These are phyloP conservation scores for Pseudogymnoascus sp. DNA, from an alignment of 2,329 filamentous ascomycete genomes.

Conservation along the genomic window DNA sequence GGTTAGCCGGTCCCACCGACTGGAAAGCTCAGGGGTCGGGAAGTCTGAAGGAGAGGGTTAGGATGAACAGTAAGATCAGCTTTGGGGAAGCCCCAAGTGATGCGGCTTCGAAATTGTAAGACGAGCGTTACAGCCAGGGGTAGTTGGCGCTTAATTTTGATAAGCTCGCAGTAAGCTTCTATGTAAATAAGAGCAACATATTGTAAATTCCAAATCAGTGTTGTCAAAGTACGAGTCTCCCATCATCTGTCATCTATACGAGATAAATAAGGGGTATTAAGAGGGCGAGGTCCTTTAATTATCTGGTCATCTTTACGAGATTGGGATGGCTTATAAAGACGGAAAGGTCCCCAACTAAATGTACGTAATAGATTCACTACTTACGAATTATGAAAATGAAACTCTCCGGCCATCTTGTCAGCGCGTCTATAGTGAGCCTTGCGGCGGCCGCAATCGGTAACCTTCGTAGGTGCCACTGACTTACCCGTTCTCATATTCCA, in stretches of 20 bases:
- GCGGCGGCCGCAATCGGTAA: background rate
- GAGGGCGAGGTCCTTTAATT: background rate
- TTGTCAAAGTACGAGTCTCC: background rate
- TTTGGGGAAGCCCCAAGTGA: background rate
- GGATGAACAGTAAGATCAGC: conserved; percentile 3
- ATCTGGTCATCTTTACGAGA: conserved; percentile 1
- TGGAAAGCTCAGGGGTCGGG: background rate
- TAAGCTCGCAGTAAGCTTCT: background rate
- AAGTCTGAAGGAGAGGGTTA: background rate
- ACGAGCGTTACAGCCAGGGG: background rate
- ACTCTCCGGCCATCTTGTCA: background rate
- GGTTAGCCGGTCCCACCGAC: conserved; percentile 18
- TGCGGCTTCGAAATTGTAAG: conserved; percentile 8
- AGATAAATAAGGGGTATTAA: background rate
- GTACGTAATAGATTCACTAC: background rate
- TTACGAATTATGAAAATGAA: background rate
- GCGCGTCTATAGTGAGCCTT: background rate
- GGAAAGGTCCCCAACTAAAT: background rate
- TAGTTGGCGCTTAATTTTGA: background rate
- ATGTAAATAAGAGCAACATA: background rate
- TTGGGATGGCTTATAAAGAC: background rate
- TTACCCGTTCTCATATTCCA: background rate
- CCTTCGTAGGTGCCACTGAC: background rate
- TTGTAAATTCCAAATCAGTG: background rate
- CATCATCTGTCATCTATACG: background rate